Evolutionary conservation across 2,329 filamentous ascomycete species (phyloP).

Genomic region (Botrytis medusae): DNA sequence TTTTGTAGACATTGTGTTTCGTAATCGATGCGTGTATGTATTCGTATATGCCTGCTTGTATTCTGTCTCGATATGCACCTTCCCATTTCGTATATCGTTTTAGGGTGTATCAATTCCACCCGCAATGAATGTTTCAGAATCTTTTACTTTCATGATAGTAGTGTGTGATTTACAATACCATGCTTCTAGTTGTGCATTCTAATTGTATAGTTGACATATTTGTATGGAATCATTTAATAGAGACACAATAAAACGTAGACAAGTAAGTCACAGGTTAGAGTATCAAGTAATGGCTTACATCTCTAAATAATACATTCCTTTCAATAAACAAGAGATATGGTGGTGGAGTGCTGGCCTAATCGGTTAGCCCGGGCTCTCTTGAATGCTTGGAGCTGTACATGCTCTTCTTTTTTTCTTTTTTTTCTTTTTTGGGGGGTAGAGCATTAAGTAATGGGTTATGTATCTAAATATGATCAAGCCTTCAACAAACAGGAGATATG

Average conservation of each 20-base stretch:
- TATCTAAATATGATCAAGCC: accelerated
- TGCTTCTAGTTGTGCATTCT: too few species aligned
- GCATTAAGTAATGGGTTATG: too few species aligned
- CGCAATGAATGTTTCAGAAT: accelerated
- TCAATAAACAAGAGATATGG: not conserved
- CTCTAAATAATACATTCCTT: accelerated
- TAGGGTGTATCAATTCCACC: not conserved
- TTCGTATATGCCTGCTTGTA: not conserved
- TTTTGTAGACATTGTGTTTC: too few species aligned
- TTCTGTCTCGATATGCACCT: not conserved
- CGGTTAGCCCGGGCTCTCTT: not conserved
- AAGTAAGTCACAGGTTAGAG: not conserved
- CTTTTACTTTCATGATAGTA: not conserved
- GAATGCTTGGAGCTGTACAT: too few species aligned
- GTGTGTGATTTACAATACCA: accelerated
- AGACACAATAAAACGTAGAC: too few species aligned
- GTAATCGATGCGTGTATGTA: not conserved
- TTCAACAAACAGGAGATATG: not conserved
- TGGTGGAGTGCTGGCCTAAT: not conserved
- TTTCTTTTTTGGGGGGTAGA: too few species aligned
- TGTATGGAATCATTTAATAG: too few species aligned
- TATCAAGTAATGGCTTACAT: not conserved
- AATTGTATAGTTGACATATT: too few species aligned
- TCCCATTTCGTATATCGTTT: not conserved
- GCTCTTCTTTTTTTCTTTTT: too few species aligned